Evolutionary conservation across 2,329 filamentous ascomycete species (phyloP), one percentile per base, ranked within the genome.

Genomic region (Penicillium occitanis): DNA sequence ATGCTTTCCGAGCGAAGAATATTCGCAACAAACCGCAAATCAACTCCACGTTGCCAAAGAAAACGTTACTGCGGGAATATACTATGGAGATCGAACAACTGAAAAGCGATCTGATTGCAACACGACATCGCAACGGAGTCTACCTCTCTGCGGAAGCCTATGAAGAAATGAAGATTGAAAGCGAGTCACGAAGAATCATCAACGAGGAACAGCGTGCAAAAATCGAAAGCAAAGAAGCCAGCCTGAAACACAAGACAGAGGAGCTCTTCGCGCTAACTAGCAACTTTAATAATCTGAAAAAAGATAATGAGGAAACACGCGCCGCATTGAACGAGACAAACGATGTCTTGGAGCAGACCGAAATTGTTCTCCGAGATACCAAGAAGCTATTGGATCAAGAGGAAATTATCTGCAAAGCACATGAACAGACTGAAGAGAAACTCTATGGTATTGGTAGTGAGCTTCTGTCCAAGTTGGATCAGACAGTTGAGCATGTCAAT

Each of bases 1-100:
- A 99, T 75, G 96, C 95, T 11, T 98, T 98, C 80, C 88, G 95
- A 57, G 95, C 95, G 17, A 99, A 99, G 83, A 98, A 99, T 71
- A 99, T 99, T 73, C 91, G 92, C 60, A 99, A 99, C 79, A 97
- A 97, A 79, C 96, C 95, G 0, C 95, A 99, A 74, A 85, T 96
- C 72, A 99, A 98, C 78, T 91, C 92, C 59, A 87, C 92, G 74
- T 88, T 98, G 69, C 93, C 92, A 69, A 99, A 98, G 79, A 96
- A 95, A 80, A 97, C 92, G 2, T 79, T 99, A 13, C 84, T 99
- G 11, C 90, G 87, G 67, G 95, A 99, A 70, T 97, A 97, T 70
- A 95, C 94, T 0, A 83, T 85, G 28, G 95, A 99, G 75, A 97
- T 99, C 61, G 93, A 99, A 77, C 95, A 92, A 75, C 83, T 99